These are phyloP conservation scores for Hemerocallis citrina DNA, from an alignment of 106 monocot species.

Conservation along the genomic window DNA sequence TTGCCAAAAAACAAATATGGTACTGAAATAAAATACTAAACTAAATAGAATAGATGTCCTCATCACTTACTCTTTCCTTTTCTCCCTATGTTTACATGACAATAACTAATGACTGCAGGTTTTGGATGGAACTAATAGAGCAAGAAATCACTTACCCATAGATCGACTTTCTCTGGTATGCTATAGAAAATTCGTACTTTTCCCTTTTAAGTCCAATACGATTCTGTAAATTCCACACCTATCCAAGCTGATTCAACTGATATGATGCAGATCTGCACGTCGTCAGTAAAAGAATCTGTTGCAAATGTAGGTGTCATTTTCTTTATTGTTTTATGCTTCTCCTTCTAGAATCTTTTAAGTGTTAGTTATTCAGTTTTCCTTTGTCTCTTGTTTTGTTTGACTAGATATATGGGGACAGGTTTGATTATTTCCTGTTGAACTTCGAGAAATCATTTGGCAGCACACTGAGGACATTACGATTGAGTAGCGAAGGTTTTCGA, in stretches of 20 bases:
- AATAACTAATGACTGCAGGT: slow-evolving; percentile 34
- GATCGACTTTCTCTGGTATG: slow-evolving; percentile 53
- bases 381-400: slow-evolving; percentile 11
- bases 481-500: slow-evolving; percentile 22
- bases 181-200: neutral
- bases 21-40: too few relatives aligned
- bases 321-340: neutral
- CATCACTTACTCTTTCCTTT: too few relatives aligned
- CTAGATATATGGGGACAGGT: slow-evolving; percentile 69
- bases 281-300: slow-evolving; percentile 72
- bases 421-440: slow-evolving; percentile 62
- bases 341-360: neutral
- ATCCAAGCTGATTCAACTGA: neutral
- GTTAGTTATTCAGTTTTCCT: neutral
- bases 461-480: slow-evolving; percentile 64
- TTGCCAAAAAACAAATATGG: too few relatives aligned
- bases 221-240: neutral
- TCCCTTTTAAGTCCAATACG: neutral
- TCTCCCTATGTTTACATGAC: too few relatives aligned
- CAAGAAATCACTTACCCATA: slow-evolving; percentile 27
- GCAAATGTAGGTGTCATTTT: slow-evolving; percentile 49
- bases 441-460: slow-evolving; percentile 85
- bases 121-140: slow-evolving; percentile 26
- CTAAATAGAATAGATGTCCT: too few relatives aligned
- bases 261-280: slow-evolving; percentile 64